Conservation (phyloP, 2,329 filamentous ascomycete species). For the Neonectria punicea region DNA sequence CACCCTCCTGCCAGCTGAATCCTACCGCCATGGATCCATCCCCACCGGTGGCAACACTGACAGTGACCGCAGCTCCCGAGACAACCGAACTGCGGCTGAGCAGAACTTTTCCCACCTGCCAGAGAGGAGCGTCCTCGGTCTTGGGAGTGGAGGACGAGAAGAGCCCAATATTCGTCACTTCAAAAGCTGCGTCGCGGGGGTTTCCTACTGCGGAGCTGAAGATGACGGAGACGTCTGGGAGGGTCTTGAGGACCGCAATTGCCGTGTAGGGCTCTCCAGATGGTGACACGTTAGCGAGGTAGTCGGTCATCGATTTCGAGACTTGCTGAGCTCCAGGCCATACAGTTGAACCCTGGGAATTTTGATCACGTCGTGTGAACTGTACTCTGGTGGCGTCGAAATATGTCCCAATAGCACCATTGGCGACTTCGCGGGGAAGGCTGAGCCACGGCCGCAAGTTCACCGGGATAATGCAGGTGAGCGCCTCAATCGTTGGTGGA, state of each 20-base stretch:
- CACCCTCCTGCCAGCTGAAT: slow-evolving; percentile 53
- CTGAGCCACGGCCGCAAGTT: slow-evolving; percentile 28
- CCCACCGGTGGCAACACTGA: slow-evolving; percentile 54
- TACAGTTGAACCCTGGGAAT: background rate
- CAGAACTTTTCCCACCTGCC: slow-evolving; percentile 51
- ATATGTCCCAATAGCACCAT: slow-evolving; percentile 25
- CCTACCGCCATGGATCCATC: slow-evolving; percentile 54
- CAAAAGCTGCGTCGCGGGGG: slow-evolving; percentile 50
- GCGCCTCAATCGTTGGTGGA: slow-evolving; percentile 19
- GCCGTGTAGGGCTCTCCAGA: slow-evolving; percentile 30
- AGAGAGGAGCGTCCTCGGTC: slow-evolving; percentile 27
- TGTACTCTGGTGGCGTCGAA: slow-evolving; percentile 26
- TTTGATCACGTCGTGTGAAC: slow-evolving; percentile 4
- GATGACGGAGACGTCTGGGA: slow-evolving; percentile 51
- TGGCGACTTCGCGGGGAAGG: slow-evolving; percentile 14
- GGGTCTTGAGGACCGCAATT: slow-evolving; percentile 51
- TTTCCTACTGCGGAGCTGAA: slow-evolving; percentile 52
- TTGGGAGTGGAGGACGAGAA: slow-evolving; percentile 35
- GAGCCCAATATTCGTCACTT: slow-evolving; percentile 59
- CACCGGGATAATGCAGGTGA: slow-evolving; percentile 32
- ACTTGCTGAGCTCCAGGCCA: slow-evolving; percentile 13
- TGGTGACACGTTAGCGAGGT: slow-evolving; percentile 25
- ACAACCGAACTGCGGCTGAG: slow-evolving; percentile 52
- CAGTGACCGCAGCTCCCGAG: slow-evolving; percentile 49
- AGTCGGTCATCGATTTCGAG: slow-evolving; percentile 3